These are phyloP conservation scores for Penicillium canescens DNA, from an alignment of 495 filamentous ascomycete genomes.

Conservation along the genomic window DNA sequence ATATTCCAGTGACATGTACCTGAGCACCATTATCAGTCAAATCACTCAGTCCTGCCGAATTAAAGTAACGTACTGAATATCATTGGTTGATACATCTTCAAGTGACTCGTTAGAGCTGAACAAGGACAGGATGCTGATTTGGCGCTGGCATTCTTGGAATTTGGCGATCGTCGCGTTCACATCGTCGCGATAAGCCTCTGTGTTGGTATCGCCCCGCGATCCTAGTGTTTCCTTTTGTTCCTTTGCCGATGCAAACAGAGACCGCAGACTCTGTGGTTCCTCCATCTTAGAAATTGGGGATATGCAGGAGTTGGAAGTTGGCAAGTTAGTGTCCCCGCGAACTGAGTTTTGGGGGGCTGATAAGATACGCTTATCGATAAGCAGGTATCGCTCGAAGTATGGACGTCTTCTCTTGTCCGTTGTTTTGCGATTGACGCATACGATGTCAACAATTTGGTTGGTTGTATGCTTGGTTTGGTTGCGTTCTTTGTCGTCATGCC, in stretches of 20 bases:
- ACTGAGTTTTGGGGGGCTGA: slow-evolving; percentile 24
- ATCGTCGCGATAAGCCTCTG: slow-evolving; percentile 63
- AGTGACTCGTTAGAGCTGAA: slow-evolving; percentile 90
- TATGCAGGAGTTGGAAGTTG: slow-evolving; percentile 4
- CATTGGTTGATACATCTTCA: slow-evolving; percentile 83
- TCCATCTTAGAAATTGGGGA: slow-evolving; percentile 41
- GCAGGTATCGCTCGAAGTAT: not conserved
- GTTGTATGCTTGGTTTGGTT: too few relatives aligned
- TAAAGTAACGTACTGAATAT: slow-evolving; percentile 65
- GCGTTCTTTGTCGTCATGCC: too few relatives aligned
- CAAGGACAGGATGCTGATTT: slow-evolving; percentile 68
- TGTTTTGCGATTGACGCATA: too few relatives aligned
- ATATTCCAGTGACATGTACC: slow-evolving; percentile 69
- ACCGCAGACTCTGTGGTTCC: slow-evolving; percentile 60
- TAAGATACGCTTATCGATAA: slow-evolving; percentile 11
- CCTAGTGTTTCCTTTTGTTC: slow-evolving; percentile 51
- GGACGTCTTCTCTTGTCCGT: too few relatives aligned
- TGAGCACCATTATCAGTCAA: slow-evolving; percentile 31
- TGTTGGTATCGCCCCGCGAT: slow-evolving; percentile 50
- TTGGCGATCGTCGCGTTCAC: slow-evolving; percentile 64
- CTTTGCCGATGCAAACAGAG: slow-evolving; percentile 59
- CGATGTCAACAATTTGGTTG: too few relatives aligned
- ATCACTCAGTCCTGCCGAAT: slow-evolving; percentile 26
- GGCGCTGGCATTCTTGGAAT: slow-evolving; percentile 70
- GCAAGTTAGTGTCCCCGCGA: slow-evolving; percentile 19